phyloP scores from a whole-genome alignment of 768 basidiomycete genomes.

The Krasilnikovozyma curviuscula region DNA sequence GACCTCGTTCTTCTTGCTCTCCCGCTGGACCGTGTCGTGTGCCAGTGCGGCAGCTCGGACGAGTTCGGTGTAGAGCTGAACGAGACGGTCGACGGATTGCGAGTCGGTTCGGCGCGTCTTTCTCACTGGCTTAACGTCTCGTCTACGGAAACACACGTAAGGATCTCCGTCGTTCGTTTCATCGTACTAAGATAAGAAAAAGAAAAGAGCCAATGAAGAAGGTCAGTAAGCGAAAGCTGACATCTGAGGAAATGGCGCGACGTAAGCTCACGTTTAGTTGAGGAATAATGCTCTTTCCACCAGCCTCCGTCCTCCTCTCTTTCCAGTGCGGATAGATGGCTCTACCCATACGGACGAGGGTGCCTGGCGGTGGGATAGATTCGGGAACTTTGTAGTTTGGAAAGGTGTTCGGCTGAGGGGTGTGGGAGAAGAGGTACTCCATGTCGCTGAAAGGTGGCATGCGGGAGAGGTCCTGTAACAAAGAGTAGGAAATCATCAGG shows the following conservation, averaged over 20 bases:
- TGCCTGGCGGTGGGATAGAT: conserved; percentile 45
- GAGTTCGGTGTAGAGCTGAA: conserved; percentile 60
- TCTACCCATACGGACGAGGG: conserved; percentile 50
- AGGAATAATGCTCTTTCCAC: conserved; percentile 72
- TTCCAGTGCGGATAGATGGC: conserved; percentile 77
- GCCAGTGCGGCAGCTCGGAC: conserved; percentile 53
- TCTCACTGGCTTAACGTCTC: conserved; percentile 80
- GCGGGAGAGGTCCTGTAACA: conserved; percentile 29
- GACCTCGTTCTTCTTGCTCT: conserved; percentile 52
- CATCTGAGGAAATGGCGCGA: background rate
- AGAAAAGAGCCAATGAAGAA: background rate
- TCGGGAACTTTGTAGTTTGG: conserved; percentile 47
- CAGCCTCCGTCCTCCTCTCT: conserved; percentile 55
- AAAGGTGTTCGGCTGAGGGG: conserved; percentile 44
- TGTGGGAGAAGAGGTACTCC: conserved; percentile 38
- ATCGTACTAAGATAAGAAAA: conserved; percentile 40
- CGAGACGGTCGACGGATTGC: conserved; percentile 70
- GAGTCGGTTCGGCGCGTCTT: conserved; percentile 86
- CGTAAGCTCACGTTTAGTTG: conserved; percentile 49
- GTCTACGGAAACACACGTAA: conserved; percentile 88
- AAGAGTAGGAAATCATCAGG: conserved; percentile 3
- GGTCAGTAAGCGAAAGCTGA: background rate
- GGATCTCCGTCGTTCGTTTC: conserved; percentile 79
- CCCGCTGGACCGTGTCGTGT: conserved; percentile 46
- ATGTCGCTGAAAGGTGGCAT: conserved; percentile 31